Evolutionary conservation across 345 rosid species (phyloP).

Genomic region (Lepidium aucheri): DNA sequence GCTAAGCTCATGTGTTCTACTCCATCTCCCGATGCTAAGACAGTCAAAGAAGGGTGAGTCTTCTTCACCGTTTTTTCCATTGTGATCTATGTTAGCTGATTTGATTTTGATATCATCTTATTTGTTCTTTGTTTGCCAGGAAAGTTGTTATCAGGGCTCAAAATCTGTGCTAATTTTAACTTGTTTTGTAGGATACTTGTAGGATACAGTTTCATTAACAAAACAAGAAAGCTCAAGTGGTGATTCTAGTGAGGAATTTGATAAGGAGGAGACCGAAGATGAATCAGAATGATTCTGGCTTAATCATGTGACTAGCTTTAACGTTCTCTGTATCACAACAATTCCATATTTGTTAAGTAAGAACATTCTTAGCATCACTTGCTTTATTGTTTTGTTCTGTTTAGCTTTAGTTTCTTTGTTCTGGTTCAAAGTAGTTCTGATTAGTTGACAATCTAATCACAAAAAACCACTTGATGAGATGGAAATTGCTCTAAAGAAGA

Average conservation of each 20-base stretch:
- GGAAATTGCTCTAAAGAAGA: too few species aligned
- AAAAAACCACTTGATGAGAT: too few species aligned
- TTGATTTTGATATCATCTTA: neutral
- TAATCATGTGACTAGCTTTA: too few species aligned
- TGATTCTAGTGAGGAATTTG: slow-evolving; percentile 35
- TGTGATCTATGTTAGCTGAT: neutral
- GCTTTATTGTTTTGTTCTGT: too few species aligned
- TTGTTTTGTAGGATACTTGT: slow-evolving; percentile 13
- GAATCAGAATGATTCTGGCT: neutral
- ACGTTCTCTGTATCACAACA: too few species aligned
- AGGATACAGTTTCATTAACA: slow-evolving; percentile 21
- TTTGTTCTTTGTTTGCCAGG: slow-evolving; percentile 27
- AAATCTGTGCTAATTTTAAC: slow-evolving; percentile 67
- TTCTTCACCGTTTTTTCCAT: neutral
- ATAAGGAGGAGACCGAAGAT: slow-evolving; percentile 35
- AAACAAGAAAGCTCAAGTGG: slow-evolving; percentile 41
- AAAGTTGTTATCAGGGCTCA: slow-evolving; percentile 85
- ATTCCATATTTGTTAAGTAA: too few species aligned
- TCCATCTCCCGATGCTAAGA: slow-evolving; percentile 72
- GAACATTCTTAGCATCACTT: too few species aligned
- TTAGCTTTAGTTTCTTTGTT: too few species aligned
- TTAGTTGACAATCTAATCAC: too few species aligned
- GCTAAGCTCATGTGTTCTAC: slow-evolving; percentile 80
- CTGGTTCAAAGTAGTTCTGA: too few species aligned
- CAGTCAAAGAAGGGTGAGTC: slow-evolving; percentile 76